These are phyloP conservation scores for Colletotrichum gigasporum DNA, from an alignment of 2,329 filamentous ascomycete species.

Conservation along the genomic window DNA sequence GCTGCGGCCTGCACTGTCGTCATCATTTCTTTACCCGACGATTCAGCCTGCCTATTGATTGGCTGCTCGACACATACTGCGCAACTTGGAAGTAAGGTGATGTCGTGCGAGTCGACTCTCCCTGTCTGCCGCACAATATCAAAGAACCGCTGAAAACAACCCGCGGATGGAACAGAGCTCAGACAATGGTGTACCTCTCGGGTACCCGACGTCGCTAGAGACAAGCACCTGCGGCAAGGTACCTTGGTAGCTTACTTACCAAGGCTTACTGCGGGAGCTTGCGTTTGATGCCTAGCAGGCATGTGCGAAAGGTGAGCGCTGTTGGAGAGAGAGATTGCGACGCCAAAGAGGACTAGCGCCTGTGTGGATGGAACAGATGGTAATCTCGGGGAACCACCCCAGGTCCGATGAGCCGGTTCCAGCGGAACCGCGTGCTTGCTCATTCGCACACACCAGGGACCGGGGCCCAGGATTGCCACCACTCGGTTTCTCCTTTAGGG, in stretches of 20 bases:
- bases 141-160: background rate
- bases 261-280: too few species aligned
- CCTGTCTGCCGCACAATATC: background rate
- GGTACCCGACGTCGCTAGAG: background rate
- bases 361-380: constrained; percentile 7
- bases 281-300: too few species aligned
- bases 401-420: constrained; percentile 9
- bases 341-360: background rate
- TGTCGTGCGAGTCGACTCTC: background rate
- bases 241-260: background rate
- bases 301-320: constrained; percentile 13
- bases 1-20: constrained; percentile 16
- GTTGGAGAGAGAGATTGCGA: constrained; percentile 13
- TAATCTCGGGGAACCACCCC: constrained; percentile 6
- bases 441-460: background rate
- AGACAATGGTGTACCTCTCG: background rate
- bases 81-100: background rate
- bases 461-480: constrained; percentile 9
- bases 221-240: background rate
- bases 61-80: too few species aligned
- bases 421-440: constrained; percentile 14
- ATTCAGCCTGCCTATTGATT: background rate
- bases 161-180: constrained; percentile 4
- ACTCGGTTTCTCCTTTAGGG: background rate
- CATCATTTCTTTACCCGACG: constrained; percentile 8